phyloP scores from a whole-genome alignment of 148 eudicot genomes.

The Chenopodium quinoa region DNA sequence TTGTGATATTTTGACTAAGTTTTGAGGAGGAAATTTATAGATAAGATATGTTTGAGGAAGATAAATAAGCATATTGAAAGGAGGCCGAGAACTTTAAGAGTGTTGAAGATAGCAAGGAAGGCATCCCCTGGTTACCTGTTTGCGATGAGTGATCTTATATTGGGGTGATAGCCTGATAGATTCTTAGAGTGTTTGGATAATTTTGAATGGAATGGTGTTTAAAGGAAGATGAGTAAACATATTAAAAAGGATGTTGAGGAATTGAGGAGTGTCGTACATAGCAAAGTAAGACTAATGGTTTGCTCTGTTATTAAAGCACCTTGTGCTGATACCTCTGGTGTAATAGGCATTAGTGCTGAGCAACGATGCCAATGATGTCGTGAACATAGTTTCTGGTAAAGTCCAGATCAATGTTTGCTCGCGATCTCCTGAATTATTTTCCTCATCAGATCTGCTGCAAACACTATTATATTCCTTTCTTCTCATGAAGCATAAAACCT shows the following conservation, averaged over 20 bases:
- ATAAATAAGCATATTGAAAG: background rate
- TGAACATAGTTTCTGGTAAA: background rate
- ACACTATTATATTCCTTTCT: background rate
- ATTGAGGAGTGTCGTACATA: background rate
- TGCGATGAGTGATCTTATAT: too few relatives aligned
- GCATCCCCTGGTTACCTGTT: background rate
- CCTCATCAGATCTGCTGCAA: background rate
- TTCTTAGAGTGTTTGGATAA: too few relatives aligned
- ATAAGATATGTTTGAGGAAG: background rate
- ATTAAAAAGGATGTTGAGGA: background rate
- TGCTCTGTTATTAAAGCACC: background rate
- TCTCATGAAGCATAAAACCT: background rate
- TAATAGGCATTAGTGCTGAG: background rate
- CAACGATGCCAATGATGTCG: background rate
- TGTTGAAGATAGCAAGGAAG: background rate
- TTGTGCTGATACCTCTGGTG: background rate
- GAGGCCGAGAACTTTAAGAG: background rate
- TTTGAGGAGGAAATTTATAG: background rate
- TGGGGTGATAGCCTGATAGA: too few relatives aligned
- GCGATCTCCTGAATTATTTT: background rate
- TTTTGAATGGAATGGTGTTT: background rate
- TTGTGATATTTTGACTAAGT: background rate
- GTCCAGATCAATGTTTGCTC: background rate
- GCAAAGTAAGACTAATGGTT: background rate
- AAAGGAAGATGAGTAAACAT: background rate